A percentile compares a stretch with the other conserved stretches of the same genome.
These are phyloP conservation scores for Ustilaginoidea virens DNA, from an alignment of 2,329 filamentous ascomycete species.

Conservation along the genomic window DNA sequence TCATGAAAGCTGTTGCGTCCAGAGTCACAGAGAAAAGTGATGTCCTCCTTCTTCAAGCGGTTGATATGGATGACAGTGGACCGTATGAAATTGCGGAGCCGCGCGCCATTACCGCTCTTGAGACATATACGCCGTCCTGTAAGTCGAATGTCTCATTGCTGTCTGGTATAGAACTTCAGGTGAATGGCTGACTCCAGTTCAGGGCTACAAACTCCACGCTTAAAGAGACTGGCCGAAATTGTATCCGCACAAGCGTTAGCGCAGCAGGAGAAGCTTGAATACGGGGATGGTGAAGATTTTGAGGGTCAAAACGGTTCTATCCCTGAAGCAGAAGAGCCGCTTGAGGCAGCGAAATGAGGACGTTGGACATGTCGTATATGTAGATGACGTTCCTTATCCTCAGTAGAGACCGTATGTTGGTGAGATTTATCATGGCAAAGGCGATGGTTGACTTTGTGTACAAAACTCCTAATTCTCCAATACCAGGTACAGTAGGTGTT, in stretches of 20 bases:
- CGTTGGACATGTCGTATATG: slow-evolving; percentile 1
- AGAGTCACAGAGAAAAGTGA: slow-evolving; percentile 97
- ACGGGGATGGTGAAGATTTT: slow-evolving; percentile 25
- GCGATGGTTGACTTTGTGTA: too few species aligned
- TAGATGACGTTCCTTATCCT: slow-evolving; percentile 3
- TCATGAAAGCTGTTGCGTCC: slow-evolving; percentile 98
- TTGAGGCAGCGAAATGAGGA: slow-evolving; percentile 4
- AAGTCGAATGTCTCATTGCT: too few species aligned
- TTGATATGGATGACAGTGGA: slow-evolving; percentile 98
- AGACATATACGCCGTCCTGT: slow-evolving; percentile 98
- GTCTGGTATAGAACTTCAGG: too few species aligned
- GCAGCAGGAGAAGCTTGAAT: slow-evolving; percentile 76
- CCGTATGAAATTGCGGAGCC: slow-evolving; percentile 98
- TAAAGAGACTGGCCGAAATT: slow-evolving; percentile 96
- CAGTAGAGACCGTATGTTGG: too few species aligned
- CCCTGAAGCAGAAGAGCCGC: slow-evolving; percentile 34
- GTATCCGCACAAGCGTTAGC: slow-evolving; percentile 93
- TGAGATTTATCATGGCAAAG: too few species aligned
- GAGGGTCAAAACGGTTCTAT: slow-evolving; percentile 32
- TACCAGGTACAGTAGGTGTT: too few species aligned
- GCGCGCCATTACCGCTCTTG: slow-evolving; percentile 83
- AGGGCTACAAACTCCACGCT: slow-evolving; percentile 90
- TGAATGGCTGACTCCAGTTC: slow-evolving; percentile 15
- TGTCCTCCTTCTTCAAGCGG: slow-evolving; percentile 78
- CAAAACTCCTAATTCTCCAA: too few species aligned